Evolutionary conservation across 768 basidiomycete genomes (phyloP).

Genomic region (Zangia roseola): DNA sequence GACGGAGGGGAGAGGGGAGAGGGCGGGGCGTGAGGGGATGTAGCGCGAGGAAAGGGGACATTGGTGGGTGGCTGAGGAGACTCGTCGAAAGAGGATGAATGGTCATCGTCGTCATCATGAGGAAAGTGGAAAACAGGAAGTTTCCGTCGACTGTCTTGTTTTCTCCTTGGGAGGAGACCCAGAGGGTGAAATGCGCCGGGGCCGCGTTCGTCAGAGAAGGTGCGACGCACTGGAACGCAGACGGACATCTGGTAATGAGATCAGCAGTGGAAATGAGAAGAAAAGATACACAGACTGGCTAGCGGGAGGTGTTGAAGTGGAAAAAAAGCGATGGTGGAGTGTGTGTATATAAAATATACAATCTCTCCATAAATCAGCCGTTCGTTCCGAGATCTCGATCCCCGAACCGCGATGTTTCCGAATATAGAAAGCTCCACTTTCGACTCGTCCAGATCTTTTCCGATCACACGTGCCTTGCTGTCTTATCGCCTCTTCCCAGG

Average conservation of each 20-base stretch:
- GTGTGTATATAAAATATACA: constrained; percentile 9
- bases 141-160: constrained; percentile 19
- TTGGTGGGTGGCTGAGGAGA: constrained; percentile 5
- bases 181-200: constrained; percentile 51
- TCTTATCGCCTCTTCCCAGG: constrained; percentile 10
- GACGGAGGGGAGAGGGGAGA: constrained; percentile 10
- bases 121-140: constrained; percentile 18
- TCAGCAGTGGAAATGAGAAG: constrained; percentile 1
- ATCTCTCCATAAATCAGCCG: constrained; percentile 4
- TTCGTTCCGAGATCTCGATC: constrained; percentile 22
- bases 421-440: constrained; percentile 21
- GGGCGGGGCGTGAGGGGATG: constrained; percentile 13
- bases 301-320: too few relatives aligned
- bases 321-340: not conserved
- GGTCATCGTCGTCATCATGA: constrained; percentile 26
- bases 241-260: constrained; percentile 16
- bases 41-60: constrained; percentile 44
- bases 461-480: constrained; percentile 22
- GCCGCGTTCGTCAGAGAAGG: constrained; percentile 41
- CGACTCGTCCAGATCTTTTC: constrained; percentile 18
- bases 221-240: constrained; percentile 10
- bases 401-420: constrained; percentile 8
- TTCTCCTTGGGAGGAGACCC: constrained; percentile 44
- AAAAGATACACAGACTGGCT: too few relatives aligned
- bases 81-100: constrained; percentile 16